phyloP scores from a whole-genome alignment of 805 yeast species.

The Starmerella vitae region DNA sequence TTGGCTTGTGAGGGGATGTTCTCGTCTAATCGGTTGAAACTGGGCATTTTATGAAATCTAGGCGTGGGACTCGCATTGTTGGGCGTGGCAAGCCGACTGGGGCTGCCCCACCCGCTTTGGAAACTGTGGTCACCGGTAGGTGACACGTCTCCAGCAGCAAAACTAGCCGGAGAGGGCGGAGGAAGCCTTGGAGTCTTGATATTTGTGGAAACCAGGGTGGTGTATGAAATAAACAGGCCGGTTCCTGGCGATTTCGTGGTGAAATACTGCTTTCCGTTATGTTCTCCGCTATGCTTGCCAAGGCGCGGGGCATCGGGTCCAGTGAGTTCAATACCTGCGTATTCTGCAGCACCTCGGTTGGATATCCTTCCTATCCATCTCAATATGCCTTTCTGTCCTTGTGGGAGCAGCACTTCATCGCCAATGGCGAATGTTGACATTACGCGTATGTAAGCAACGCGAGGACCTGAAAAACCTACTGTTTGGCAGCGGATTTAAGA shows the following conservation, averaged over 20 bases:
- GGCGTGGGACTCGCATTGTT: slow-evolving; percentile 12
- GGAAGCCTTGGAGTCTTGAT: slow-evolving; percentile 5
- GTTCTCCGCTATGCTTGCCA: slow-evolving; percentile 83
- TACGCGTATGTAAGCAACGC: neutral
- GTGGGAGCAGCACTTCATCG: slow-evolving; percentile 37
- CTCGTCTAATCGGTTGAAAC: neutral
- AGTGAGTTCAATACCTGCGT: slow-evolving; percentile 78
- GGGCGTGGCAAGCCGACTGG: neutral
- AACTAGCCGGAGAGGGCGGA: neutral
- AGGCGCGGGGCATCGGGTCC: slow-evolving; percentile 39
- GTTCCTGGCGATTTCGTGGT: slow-evolving; percentile 46
- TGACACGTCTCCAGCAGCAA: neutral
- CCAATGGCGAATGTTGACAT: slow-evolving; percentile 23
- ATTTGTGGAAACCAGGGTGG: slow-evolving; percentile 23
- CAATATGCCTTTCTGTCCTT: slow-evolving; percentile 54
- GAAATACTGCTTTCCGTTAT: slow-evolving; percentile 57
- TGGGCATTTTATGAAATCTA: slow-evolving; percentile 20
- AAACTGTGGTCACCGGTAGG: neutral
- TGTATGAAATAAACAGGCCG: slow-evolving; percentile 53
- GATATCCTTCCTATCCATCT: slow-evolving; percentile 61
- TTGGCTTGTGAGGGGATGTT: neutral
- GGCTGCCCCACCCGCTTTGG: neutral
- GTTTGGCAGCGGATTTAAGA: too few relatives aligned
- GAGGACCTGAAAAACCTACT: too few relatives aligned
- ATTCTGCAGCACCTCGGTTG: slow-evolving; percentile 51